phyloP scores from a whole-genome alignment of 179 eudicot genomes.

The Patellifolia procumbens region DNA sequence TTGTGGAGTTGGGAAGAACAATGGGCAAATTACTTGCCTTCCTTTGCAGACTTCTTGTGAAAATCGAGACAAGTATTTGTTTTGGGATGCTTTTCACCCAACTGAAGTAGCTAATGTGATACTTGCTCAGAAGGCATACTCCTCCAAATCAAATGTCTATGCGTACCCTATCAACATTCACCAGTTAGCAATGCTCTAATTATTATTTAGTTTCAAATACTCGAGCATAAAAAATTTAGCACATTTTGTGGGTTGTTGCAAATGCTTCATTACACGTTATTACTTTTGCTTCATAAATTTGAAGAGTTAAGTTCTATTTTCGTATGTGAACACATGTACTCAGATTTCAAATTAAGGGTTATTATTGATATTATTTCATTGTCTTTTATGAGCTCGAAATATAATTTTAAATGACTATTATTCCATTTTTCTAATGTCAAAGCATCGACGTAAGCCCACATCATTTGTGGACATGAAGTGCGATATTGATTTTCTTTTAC shows the following conservation, averaged over 20 bases:
- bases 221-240: background rate
- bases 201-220: background rate
- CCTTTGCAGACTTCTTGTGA: constrained; percentile 69
- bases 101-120: constrained; percentile 67
- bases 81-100: constrained; percentile 97
- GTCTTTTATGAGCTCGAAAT: too few relatives aligned
- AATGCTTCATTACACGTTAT: too few relatives aligned
- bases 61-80: constrained; percentile 59
- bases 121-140: constrained; percentile 57
- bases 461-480: too few relatives aligned
- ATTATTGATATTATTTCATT: too few relatives aligned
- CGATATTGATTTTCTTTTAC: background rate
- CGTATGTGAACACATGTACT: too few relatives aligned
- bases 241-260: too few relatives aligned
- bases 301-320: too few relatives aligned
- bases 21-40: constrained; percentile 88
- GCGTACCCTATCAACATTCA: constrained; percentile 73
- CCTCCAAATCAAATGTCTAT: constrained; percentile 39
- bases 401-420: too few relatives aligned
- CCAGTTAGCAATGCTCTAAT: constrained; percentile 52
- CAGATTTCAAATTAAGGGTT: too few relatives aligned
- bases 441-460: too few relatives aligned
- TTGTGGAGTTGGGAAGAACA: constrained; percentile 94
- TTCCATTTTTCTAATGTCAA: too few relatives aligned
- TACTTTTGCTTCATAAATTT: too few relatives aligned